phyloP scores from a whole-genome alignment of 2,329 filamentous ascomycete genomes.

The Aspergillus hortae region DNA sequence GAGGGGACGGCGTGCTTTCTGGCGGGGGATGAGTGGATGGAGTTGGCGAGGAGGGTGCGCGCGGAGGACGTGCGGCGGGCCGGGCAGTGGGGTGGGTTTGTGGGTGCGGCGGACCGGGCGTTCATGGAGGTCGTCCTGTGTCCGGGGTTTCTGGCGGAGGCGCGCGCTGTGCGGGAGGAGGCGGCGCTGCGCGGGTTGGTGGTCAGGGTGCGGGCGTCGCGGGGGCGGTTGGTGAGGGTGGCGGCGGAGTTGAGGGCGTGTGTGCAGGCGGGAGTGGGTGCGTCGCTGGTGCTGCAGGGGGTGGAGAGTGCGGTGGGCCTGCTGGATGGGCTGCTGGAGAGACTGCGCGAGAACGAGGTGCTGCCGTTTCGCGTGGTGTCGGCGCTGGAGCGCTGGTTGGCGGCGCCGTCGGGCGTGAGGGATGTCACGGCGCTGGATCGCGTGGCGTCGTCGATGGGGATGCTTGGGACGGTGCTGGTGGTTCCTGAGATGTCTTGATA shows the following conservation, averaged over 20 bases:
- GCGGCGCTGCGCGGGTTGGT: not conserved
- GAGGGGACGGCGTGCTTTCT: slow-evolving; percentile 35
- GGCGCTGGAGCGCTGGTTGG: slow-evolving; percentile 22
- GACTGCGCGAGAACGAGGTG: slow-evolving; percentile 13
- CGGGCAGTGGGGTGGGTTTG: slow-evolving; percentile 20
- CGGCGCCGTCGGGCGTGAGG: slow-evolving; percentile 16
- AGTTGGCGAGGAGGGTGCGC: slow-evolving; percentile 21
- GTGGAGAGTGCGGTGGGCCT: slow-evolving; percentile 21
- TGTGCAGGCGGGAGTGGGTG: slow-evolving; percentile 3
- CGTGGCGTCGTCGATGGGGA: slow-evolving; percentile 31
- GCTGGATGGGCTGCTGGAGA: slow-evolving; percentile 15
- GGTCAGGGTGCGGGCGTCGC: not conserved
- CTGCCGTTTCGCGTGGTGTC: slow-evolving; percentile 26
- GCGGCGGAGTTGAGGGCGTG: not conserved
- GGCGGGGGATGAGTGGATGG: slow-evolving; percentile 30
- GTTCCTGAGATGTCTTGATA: not conserved
- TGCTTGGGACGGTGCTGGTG: slow-evolving; percentile 23
- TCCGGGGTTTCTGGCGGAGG: slow-evolving; percentile 23
- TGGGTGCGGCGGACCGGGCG: slow-evolving; percentile 17
- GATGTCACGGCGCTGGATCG: slow-evolving; percentile 29
- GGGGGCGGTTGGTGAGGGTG: not conserved
- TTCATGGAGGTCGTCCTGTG: slow-evolving; percentile 26
- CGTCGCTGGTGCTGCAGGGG: slow-evolving; percentile 23
- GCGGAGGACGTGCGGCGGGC: slow-evolving; percentile 21
- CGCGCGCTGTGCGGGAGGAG: slow-evolving; percentile 7